Conservation (phyloP, 2,329 filamentous ascomycete species). For the Biscogniauxia marginata region DNA sequence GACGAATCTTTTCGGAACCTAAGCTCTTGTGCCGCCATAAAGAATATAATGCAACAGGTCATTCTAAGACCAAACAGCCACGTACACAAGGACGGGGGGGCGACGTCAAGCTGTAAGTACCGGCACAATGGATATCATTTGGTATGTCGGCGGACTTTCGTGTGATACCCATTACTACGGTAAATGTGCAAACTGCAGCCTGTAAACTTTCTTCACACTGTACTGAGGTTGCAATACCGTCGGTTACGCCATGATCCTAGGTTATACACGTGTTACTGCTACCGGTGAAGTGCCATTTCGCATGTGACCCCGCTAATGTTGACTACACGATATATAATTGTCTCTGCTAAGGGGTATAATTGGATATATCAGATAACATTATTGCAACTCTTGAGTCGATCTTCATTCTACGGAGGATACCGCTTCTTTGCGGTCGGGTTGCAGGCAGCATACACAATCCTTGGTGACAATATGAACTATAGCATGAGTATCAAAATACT, state of each 20-base stretch:
- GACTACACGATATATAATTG: background rate
- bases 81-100: background rate
- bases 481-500: background rate
- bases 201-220: background rate
- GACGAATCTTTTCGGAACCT: background rate
- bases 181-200: no score
- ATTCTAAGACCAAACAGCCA: background rate
- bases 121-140: background rate
- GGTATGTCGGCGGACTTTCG: background rate
- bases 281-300: background rate
- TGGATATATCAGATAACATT: background rate
- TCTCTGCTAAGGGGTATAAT: background rate
- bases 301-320: background rate
- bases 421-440: background rate
- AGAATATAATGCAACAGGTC: no score
- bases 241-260: background rate
- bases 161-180: background rate
- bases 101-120: background rate
- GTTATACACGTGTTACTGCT: background rate
- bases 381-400: background rate
- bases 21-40: background rate
- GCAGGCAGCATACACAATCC: background rate
- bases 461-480: background rate
- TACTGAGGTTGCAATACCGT: background rate
- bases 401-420: background rate